These are phyloP conservation scores for Immersiella caudata DNA, from an alignment of 495 filamentous ascomycete species.

Conservation along the genomic window DNA sequence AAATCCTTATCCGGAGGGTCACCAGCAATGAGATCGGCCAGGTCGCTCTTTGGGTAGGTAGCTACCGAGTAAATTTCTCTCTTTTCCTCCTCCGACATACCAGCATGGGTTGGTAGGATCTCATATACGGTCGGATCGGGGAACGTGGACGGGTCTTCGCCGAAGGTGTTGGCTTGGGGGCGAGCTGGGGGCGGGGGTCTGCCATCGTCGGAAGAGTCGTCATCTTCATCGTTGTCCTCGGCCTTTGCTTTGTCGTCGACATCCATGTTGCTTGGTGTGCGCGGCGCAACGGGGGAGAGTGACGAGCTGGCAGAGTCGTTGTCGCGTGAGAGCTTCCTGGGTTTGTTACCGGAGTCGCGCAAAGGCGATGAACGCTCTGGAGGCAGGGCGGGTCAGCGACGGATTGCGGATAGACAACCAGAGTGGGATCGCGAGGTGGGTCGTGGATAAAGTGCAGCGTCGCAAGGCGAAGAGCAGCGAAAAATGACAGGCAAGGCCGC, in stretches of 20 bases:
- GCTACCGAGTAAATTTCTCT: constrained; percentile 86
- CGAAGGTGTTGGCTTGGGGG: constrained; percentile 78
- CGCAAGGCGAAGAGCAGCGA: background rate
- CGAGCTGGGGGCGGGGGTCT: constrained; percentile 75
- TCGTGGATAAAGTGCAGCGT: constrained; percentile 5
- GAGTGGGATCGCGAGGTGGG: background rate
- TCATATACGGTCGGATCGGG: constrained; percentile 95
- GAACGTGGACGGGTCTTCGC: constrained; percentile 86
- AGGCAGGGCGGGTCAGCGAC: constrained; percentile 12
- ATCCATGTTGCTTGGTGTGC: constrained; percentile 52
- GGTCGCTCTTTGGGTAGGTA: constrained; percentile 75
- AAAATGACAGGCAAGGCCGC: constrained; percentile 1
- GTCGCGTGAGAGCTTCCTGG: constrained; percentile 51
- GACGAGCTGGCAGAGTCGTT: constrained; percentile 68
- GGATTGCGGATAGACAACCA: constrained; percentile 7
- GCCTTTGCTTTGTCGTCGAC: constrained; percentile 54
- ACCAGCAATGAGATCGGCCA: constrained; percentile 83
- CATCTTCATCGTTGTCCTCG: constrained; percentile 54
- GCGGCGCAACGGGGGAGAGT: constrained; percentile 57
- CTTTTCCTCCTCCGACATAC: constrained; percentile 79
- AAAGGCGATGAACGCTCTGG: constrained; percentile 51
- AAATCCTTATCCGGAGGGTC: constrained; percentile 92
- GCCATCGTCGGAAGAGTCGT: constrained; percentile 72
- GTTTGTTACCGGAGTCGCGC: constrained; percentile 46
- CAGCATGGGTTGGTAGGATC: constrained; percentile 71